Evolutionary conservation across 176 grass and related monocot genomes (phyloP), one percentile per base, ranked within the genome.

Genomic region (Oryza meyeriana): DNA sequence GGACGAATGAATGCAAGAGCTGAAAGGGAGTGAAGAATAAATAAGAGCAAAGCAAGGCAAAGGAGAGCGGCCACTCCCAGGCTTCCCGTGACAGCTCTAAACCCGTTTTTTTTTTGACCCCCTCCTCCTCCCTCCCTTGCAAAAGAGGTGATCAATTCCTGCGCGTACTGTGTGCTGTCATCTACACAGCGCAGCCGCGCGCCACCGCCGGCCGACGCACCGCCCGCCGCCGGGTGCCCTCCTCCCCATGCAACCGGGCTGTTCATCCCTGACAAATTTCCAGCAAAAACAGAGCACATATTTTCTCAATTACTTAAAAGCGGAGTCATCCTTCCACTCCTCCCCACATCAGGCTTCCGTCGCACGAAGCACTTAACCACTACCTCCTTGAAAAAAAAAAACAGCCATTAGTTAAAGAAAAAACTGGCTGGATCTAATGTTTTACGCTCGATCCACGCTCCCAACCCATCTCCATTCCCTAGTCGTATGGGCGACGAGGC

Each of bases 51-150:
- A 83, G 57, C 33, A 74, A 13, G 70, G 61, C 34, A 36, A 80
- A 66, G 61, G 70, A 17, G 75, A 58, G 80, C 86, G 83, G 79
- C 50, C 20, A 55, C 83, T 41, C 10, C 42, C 86, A 79, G 84
- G 87, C 81, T 74, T 89, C 90, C 77, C 87, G 90, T 92, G 90
- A 92, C 35, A 57, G 42, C 83, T 6, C 79, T 92, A 83, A 88
- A 41, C 76, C 65, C 80, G 33, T 16, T 5, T 18, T 14, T 8
- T 55, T 72, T 61, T 86, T 83, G 84, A 82, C 90, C 79, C 25
- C 40, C 8, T 4, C 10, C 2, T 6, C 10, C 4, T n/a, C n/a
- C n/a, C n/a, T n/a, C n/a, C n/a, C 22, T 9, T 7, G 0, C 26
- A 12, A 26, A 35, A 28, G 47, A 72, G 1, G 64, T 5, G 76